These are phyloP conservation scores for Cryptococcus sp. DNA, from an alignment of 1,284 basidiomycete genomes.

Conservation along the genomic window DNA sequence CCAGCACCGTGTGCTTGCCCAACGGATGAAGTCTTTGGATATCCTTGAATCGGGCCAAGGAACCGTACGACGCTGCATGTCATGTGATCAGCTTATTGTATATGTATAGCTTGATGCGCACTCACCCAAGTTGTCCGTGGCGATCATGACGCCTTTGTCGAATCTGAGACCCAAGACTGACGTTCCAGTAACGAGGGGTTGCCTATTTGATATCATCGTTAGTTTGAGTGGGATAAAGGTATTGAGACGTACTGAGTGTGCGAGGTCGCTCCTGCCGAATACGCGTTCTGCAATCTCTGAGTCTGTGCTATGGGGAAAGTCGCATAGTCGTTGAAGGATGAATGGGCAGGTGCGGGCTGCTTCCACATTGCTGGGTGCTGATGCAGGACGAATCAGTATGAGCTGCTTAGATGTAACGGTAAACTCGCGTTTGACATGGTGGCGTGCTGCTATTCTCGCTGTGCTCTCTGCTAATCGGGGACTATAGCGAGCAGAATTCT, in stretches of 20 bases:
- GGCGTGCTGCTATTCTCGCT: not conserved
- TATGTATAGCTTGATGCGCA: not conserved
- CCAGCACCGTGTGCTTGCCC: constrained; percentile 79
- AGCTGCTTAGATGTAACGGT: not conserved
- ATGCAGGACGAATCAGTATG: not conserved
- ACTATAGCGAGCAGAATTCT: not conserved
- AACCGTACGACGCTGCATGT: constrained; percentile 88
- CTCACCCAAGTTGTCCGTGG: constrained; percentile 93
- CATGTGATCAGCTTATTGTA: not conserved
- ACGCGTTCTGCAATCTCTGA: constrained; percentile 14
- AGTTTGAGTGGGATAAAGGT: not conserved
- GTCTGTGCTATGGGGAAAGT: constrained; percentile 35
- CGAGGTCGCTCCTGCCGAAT: constrained; percentile 14
- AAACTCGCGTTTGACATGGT: constrained; percentile 17
- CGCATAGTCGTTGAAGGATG: constrained; percentile 47
- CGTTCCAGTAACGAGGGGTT: constrained; percentile 95
- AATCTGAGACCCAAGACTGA: constrained; percentile 91
- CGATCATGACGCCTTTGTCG: constrained; percentile 97
- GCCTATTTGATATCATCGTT: constrained; percentile 57
- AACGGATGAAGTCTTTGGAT: constrained; percentile 83
- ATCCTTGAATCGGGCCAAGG: constrained; percentile 95
- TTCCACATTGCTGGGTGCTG: constrained; percentile 53
- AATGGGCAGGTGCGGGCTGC: constrained; percentile 42
- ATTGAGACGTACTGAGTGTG: constrained; percentile 26
- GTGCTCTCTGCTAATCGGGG: too few species aligned